Evolutionary conservation across 2,329 filamentous ascomycete species (phyloP).

Genomic region (Chaetomium globosum): DNA sequence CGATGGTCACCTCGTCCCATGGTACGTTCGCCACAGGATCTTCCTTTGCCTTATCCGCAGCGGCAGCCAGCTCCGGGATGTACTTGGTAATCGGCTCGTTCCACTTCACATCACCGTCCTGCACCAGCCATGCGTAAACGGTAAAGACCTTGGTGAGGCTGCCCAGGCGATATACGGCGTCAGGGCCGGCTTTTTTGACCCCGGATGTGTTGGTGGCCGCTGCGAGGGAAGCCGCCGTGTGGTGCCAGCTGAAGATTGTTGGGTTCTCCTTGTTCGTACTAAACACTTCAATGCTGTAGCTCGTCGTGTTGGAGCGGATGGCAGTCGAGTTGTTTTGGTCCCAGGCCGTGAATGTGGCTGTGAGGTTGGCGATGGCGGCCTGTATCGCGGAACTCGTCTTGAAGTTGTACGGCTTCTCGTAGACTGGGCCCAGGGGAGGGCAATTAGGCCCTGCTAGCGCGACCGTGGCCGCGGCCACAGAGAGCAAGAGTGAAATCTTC

Average conservation of each 20-base stretch:
- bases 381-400: slow-evolving; percentile 38
- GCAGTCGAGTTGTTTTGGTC: slow-evolving; percentile 37
- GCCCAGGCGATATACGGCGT: slow-evolving; percentile 47
- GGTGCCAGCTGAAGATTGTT: slow-evolving; percentile 36
- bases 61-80: slow-evolving; percentile 46
- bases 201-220: slow-evolving; percentile 28
- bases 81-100: slow-evolving; percentile 48
- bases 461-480: slow-evolving; percentile 34
- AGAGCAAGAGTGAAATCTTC: background rate
- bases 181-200: slow-evolving; percentile 37
- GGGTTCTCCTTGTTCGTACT: slow-evolving; percentile 31
- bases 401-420: slow-evolving; percentile 41
- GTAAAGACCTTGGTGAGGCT: slow-evolving; percentile 52
- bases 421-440: slow-evolving; percentile 42
- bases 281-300: slow-evolving; percentile 44
- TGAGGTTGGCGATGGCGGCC: slow-evolving; percentile 40
- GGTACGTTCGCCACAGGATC: slow-evolving; percentile 32
- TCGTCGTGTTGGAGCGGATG: slow-evolving; percentile 40
- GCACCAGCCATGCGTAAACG: slow-evolving; percentile 47
- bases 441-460: slow-evolving; percentile 39
- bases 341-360: slow-evolving; percentile 38
- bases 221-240: slow-evolving; percentile 33
- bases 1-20: slow-evolving; percentile 38
- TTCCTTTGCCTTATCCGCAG: slow-evolving; percentile 37
- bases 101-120: slow-evolving; percentile 46